Evolutionary conservation across 306 rosid species (phyloP).

Genomic region (Trifolium fragiferum): DNA sequence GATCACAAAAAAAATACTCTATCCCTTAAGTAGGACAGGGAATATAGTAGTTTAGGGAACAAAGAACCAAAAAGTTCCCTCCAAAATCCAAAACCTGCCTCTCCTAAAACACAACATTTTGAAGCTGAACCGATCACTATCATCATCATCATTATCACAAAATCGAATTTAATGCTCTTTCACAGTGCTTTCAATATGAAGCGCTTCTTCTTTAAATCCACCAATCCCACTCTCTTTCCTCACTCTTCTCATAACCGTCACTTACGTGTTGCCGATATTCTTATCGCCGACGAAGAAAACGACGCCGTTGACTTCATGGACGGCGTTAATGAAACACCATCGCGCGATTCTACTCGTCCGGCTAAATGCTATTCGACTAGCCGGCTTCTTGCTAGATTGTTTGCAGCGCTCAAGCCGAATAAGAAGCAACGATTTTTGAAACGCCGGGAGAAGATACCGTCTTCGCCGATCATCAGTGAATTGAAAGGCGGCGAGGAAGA

Average conservation of each 20-base stretch:
- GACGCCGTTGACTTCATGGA: constrained; percentile 51
- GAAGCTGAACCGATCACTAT: constrained; percentile 34
- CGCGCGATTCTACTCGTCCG: constrained; percentile 8
- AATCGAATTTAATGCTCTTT: constrained; percentile 39
- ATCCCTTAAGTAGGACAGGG: background rate
- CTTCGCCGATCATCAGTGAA: constrained; percentile 35
- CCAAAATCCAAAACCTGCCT: constrained; percentile 42
- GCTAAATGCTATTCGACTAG: constrained; percentile 56
- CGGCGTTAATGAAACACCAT: constrained; percentile 1
- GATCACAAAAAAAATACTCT: no score
- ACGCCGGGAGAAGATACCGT: constrained; percentile 15
- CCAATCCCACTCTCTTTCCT: constrained; percentile 5
- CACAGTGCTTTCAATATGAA: constrained; percentile 25
- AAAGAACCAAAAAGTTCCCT: constrained; percentile 42
- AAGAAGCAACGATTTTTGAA: constrained; percentile 39
- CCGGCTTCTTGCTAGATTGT: constrained; percentile 55
- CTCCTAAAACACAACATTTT: constrained; percentile 4
- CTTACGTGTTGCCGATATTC: constrained; percentile 67
- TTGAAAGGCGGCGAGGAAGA: constrained; percentile 36
- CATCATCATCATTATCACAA: background rate
- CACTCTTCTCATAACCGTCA: constrained; percentile 42
- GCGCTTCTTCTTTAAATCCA: constrained; percentile 47
- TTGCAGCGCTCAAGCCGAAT: constrained; percentile 51
- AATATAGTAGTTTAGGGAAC: background rate
- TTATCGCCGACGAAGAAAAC: constrained; percentile 43